Base-by-base conservation (phyloP, 2,329 filamentous ascomycete species). In the Penicillium brevicompactum region DNA sequence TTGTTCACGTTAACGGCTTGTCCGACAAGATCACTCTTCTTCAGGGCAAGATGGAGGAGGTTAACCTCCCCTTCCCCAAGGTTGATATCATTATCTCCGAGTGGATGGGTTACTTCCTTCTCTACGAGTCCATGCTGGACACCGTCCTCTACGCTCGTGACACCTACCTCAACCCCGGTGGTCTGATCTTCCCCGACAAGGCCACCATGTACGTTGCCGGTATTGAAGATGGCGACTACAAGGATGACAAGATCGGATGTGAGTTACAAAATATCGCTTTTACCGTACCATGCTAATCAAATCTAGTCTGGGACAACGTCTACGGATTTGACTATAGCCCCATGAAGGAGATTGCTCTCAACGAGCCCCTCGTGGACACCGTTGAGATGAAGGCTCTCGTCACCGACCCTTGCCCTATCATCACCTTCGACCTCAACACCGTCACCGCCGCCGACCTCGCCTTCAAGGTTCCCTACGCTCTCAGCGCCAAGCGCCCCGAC, bases 231-330 rank as follows among this genome's bases (percentile, higher is more conserved):
- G 94, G 94, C 63, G 94, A 99, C 60, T 99, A 99, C 85, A 97
- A 97, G 84, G 93, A 97, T 62, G 94, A 99, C 82, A 99, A 99
- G 84, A 99, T 99, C 71, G 93, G 92, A 77, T 99, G 93, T 97
- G 77, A 81, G 91, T 78, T 32, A 27, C 14, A 49, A 59, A 22
- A 4, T 11, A 14, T 45, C 49, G n/a, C 16, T 46, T n/a, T 30
- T 46, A 31, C 24, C 13, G 8, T 31, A 16, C 4, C n/a, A 34
- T 60, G 46, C 64, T 73, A 58, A 77, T 56, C 13, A 53, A 47
- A 59, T 38, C 65, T 65, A 97, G 93, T 97, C 84, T 99, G 94
- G 94, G 92, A 97, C 74, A 97, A 96, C 70, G 94, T 99, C 62
- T 99, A 96, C 78, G 94, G 94, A 62, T 99, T 99, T 78, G 86